Evolutionary conservation across 257 asterid species (phyloP), one percentile per base, ranked within the genome.

Genomic region (Capsicum chinense): DNA sequence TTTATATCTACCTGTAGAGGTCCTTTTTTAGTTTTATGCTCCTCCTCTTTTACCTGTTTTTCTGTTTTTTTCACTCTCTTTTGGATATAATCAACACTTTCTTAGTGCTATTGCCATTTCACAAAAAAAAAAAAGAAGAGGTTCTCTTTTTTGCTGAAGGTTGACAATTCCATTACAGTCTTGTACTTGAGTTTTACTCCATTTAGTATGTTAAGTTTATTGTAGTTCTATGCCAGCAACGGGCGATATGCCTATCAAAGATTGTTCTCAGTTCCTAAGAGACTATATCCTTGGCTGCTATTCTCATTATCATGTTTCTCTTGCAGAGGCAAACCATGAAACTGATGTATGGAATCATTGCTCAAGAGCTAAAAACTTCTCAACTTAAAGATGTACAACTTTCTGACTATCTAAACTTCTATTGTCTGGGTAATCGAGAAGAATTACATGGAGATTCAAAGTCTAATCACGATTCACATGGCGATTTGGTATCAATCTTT

Each of bases 281-380:
- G 39, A 37, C 44, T 70, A 6, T 47, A 39, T 64, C 54, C 13
- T 57, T 67, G 19, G 44, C 66, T 42, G 67, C 64, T 70, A 62
- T 71, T 70, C 81, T 81, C 82, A 78, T 78, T 80, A 68, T 50
- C 42, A 2, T 17, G 78, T 80, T 87, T 50, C 50, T 80, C 67
- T 83, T 88, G 85, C 80, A 94, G 98, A 90, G 94, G 69, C 93
- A 89, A 83, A 89, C 93, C 16, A 90, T 90, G 91, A 84, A 88
- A 83, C 89, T 89, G 92, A 90, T 90, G 93, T 90, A 90, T 84
- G 89, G 82, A 66, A 84, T 90, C 37, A 81, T 90, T n/a, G 87
- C 90, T 57, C 76, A 82, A 54, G 92, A 86, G 88, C 86, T 90
- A 26, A 90, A 86, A 79, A 71, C 89, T 66, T 74, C 84, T 6